Base-by-base conservation (phyloP, 805 yeast species). In the Cyberlindnera samutprakarnensis region DNA sequence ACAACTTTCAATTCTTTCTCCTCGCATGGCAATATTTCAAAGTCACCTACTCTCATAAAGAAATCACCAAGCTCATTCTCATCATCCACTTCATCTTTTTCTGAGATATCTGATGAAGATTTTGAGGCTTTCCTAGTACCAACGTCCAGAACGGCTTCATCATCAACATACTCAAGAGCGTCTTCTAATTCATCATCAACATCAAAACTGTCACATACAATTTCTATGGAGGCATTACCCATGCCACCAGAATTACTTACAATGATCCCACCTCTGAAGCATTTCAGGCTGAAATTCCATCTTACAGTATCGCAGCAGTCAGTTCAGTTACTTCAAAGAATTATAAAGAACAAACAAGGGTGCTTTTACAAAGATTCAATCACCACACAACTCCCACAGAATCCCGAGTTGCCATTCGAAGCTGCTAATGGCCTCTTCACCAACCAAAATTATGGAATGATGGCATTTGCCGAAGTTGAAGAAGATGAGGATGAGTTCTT, bases 211-310 rank as follows among this genome's bases (percentile, higher is more conserved):
- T 27, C 31, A 14, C 38, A 34, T 5, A 5, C 31, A 14, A 27
- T 38, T 8, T 33, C 47, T 7, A 48, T 48, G 51, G 54, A 51
- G 12, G 36, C 53, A 5, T 33, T 55, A 2, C 58, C 58, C 6
- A 23, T 47, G 4, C 73, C 74, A 6, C 72, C 72, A 4, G 75
- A 70, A 38, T 46, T 74, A 23, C 51, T 56, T 27, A 53, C 49
- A 27, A 44, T 61, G 6, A 62, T 69, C 0, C 73, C 76, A 3
- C 70, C 66, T 18, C 53, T 69, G 8, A 49, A 57, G 18, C 46
- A 70, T 24, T 75, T 72, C n/a, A 42, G 57, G 16, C 66, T 57
- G 47, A 67, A 57, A 42, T 70, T 69, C 47, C 72, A 68, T 23
- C 46, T 72, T 23, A 55, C 61, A 4, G 47, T 64, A 33, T 67